phyloP scores from a whole-genome alignment of 331 rosid species.

The Quercus tomentella region DNA sequence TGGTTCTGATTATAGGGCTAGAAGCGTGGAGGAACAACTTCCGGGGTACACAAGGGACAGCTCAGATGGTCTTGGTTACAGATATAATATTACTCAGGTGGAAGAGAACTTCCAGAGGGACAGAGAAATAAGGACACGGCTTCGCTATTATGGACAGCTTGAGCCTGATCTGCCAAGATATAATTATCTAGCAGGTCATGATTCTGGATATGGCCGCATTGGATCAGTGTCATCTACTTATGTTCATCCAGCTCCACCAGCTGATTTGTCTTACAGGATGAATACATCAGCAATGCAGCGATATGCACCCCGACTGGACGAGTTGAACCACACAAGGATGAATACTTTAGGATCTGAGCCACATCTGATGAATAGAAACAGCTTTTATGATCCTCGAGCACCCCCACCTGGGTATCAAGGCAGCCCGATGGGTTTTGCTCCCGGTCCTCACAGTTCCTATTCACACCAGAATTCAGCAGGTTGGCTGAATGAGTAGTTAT shows the following conservation, averaged over 20 bases:
- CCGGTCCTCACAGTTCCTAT: conserved; percentile 31
- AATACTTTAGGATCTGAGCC: conserved; percentile 29
- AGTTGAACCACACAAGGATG: conserved; percentile 39
- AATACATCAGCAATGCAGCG: conserved; percentile 48
- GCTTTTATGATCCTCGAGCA: conserved; percentile 17
- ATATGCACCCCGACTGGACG: conserved; percentile 64
- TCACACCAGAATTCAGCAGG: conserved; percentile 42
- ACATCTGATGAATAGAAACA: conserved; percentile 6
- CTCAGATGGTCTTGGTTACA: conserved; percentile 15
- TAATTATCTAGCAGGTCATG: conserved; percentile 30
- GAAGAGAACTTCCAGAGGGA: conserved; percentile 34
- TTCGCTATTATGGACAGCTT: conserved; percentile 33
- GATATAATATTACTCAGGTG: conserved; percentile 19
- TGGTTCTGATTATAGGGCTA: conserved; percentile 25
- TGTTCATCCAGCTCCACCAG: conserved; percentile 17
- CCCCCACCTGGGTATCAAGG: conserved; percentile 35
- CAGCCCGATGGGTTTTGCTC: conserved; percentile 38
- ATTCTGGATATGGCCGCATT: conserved; percentile 17
- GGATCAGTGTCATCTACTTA: conserved; percentile 16
- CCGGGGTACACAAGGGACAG: conserved; percentile 16
- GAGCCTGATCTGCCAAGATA: conserved; percentile 21
- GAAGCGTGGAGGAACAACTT: conserved; percentile 31
- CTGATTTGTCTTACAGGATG: conserved; percentile 31
- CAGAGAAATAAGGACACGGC: conserved; percentile 28
- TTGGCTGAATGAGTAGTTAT: conserved; percentile 56